A percentile compares a stretch with the other conserved stretches of the same genome.
These are phyloP conservation scores for Pisolithus thermaeus DNA, from an alignment of 1,284 basidiomycete species.

Conservation along the genomic window DNA sequence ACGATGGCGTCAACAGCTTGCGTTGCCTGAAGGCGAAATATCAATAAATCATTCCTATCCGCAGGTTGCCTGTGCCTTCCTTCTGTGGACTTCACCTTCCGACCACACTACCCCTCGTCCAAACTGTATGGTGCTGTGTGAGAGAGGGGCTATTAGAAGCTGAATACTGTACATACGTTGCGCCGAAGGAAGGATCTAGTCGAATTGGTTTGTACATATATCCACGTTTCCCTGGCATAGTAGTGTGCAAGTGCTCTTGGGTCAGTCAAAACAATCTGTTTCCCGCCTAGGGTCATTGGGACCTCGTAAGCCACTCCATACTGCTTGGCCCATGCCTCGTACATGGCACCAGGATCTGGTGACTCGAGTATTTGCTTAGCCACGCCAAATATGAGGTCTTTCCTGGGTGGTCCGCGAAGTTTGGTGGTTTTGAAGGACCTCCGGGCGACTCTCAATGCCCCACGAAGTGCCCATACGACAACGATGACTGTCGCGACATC, in stretches of 20 bases:
- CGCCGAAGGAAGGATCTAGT: slow-evolving; percentile 15
- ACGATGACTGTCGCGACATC: too few species aligned
- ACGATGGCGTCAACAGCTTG: slow-evolving; percentile 40
- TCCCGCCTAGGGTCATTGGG: slow-evolving; percentile 38
- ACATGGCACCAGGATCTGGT: slow-evolving; percentile 13
- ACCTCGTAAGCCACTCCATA: slow-evolving; percentile 45
- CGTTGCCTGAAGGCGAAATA: slow-evolving; percentile 29
- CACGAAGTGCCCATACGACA: too few species aligned
- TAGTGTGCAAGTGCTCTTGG: slow-evolving; percentile 36
- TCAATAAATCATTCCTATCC: not conserved
- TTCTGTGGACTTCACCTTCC: slow-evolving; percentile 16
- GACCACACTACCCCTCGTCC: slow-evolving; percentile 12
- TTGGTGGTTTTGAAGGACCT: too few species aligned
- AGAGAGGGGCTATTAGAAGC: not conserved
- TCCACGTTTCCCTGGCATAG: slow-evolving; percentile 27
- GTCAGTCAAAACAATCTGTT: slow-evolving; percentile 44
- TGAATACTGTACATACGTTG: not conserved
- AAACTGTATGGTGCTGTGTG: slow-evolving; percentile 8
- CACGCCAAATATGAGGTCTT: slow-evolving; percentile 3
- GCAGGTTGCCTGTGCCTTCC: slow-evolving; percentile 6
- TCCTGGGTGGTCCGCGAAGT: slow-evolving; percentile 19
- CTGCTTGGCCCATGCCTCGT: slow-evolving; percentile 38
- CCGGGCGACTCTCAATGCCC: too few species aligned
- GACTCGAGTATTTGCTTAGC: slow-evolving; percentile 9
- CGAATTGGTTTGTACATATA: slow-evolving; percentile 38